phyloP scores from a whole-genome alignment of 805 yeast genomes.

The Kazachstania africana region DNA sequence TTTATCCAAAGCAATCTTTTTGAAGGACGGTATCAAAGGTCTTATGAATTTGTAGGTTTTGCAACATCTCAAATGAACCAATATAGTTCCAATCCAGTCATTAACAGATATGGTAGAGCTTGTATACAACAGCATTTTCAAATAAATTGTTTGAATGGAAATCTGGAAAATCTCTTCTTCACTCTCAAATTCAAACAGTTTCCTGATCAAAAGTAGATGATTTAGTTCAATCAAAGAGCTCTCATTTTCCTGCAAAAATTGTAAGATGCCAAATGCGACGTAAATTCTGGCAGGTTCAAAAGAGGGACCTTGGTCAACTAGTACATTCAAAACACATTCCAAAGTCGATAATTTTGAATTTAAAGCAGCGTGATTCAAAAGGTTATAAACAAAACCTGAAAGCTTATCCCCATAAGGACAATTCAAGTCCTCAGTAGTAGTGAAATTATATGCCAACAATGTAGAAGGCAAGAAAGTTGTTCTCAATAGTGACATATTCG shows the following conservation, averaged over 20 bases:
- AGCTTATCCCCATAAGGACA: conserved; percentile 54
- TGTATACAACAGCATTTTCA: conserved; percentile 34
- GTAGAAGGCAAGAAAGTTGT: conserved; percentile 43
- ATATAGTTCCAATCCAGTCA: conserved; percentile 27
- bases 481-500: conserved; percentile 28
- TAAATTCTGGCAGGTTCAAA: conserved; percentile 67
- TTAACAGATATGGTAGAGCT: conserved; percentile 18
- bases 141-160: conserved; percentile 38
- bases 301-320: conserved; percentile 36
- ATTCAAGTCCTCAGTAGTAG: conserved; percentile 24
- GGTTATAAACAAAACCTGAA: conserved; percentile 30
- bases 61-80: conserved; percentile 27
- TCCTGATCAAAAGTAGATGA: conserved; percentile 24
- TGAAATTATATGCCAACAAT: conserved; percentile 53
- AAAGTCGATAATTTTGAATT: conserved; percentile 4
- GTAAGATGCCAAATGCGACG: conserved; percentile 41
- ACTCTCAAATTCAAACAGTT: conserved; percentile 28
- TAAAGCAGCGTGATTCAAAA: not conserved
- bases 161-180: conserved; percentile 46
- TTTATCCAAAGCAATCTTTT: too few species aligned
- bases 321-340: conserved; percentile 32
- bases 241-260: conserved; percentile 32
- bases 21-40: too few species aligned
- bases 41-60: too few species aligned
- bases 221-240: conserved; percentile 10